phyloP scores from a whole-genome alignment of 306 rosid species.

The Coriaria nepalensis region DNA sequence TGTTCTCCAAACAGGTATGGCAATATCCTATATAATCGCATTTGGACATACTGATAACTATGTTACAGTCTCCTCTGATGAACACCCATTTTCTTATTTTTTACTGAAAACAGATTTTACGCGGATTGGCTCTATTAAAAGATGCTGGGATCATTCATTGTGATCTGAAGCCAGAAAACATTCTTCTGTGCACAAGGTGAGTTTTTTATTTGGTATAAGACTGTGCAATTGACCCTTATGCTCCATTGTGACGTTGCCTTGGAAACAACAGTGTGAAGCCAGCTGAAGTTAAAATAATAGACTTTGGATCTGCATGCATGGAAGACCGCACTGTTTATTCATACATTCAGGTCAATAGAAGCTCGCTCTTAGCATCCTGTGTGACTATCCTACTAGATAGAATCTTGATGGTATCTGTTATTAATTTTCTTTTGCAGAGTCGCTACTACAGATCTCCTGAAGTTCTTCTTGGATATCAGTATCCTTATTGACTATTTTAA shows the following conservation, averaged over 20 bases:
- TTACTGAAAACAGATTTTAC: conserved; percentile 51
- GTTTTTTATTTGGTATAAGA: conserved; percentile 16
- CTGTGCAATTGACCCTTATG: neutral
- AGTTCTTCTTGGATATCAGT: conserved; percentile 99
- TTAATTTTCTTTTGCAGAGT: conserved; percentile 50
- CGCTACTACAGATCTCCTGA: conserved; percentile 98
- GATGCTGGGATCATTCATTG: conserved; percentile 98
- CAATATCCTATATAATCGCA: conserved; percentile 14
- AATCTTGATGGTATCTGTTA: conserved; percentile 12
- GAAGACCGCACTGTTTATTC: conserved; percentile 98
- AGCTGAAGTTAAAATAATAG: conserved; percentile 86
- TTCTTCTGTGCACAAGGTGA: conserved; percentile 81
- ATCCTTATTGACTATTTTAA: conserved; percentile 38
- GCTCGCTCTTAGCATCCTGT: conserved; percentile 10
- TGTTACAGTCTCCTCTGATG: conserved; percentile 7
- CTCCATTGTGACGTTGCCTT: conserved; percentile 24
- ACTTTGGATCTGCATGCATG: conserved; percentile 99
- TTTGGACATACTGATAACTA: neutral
- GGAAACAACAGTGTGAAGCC: conserved; percentile 53
- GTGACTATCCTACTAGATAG: conserved; percentile 13
- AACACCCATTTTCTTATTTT: conserved; percentile 3
- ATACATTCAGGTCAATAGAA: conserved; percentile 73
- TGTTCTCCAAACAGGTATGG: conserved; percentile 86
- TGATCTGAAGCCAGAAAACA: conserved; percentile 99
- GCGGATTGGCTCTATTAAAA: conserved; percentile 74